Evolutionary conservation across 1,139 yeast genomes (phyloP).

Genomic region (Yamadazyma conglobata): DNA sequence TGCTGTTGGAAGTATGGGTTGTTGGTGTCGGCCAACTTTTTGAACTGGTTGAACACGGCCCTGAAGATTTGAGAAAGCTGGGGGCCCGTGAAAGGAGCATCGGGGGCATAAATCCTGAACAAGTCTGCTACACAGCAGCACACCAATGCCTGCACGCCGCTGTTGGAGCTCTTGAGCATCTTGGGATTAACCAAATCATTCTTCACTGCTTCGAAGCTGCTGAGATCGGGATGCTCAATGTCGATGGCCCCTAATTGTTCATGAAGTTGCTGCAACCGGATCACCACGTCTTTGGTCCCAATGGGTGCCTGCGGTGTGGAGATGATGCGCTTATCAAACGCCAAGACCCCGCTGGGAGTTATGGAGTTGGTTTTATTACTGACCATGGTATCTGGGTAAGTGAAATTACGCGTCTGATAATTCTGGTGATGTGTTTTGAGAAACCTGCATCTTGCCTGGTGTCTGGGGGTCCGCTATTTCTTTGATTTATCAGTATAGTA

Average conservation of each 20-base stretch:
- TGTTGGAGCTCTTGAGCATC: constrained; percentile 57
- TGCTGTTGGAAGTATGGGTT: constrained; percentile 67
- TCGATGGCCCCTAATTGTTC: constrained; percentile 60
- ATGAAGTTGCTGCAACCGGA: constrained; percentile 44
- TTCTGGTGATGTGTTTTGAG: too few relatives aligned
- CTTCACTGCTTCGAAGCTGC: constrained; percentile 43
- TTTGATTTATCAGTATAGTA: too few relatives aligned
- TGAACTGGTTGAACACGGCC: constrained; percentile 61
- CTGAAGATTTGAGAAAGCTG: constrained; percentile 63
- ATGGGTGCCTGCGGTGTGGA: constrained; percentile 55
- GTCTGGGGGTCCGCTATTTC: too few relatives aligned
- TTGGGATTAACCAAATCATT: constrained; percentile 56
- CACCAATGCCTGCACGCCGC: constrained; percentile 67
- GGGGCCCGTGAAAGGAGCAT: constrained; percentile 76
- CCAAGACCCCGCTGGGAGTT: constrained; percentile 1
- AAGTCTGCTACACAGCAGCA: constrained; percentile 79
- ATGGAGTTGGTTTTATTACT: constrained; percentile 1
- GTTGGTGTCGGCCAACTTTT: constrained; percentile 52
- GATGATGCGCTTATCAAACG: constrained; percentile 44
- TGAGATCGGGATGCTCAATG: constrained; percentile 54
- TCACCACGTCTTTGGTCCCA: constrained; percentile 54
- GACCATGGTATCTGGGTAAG: too few relatives aligned
- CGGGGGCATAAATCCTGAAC: constrained; percentile 78
- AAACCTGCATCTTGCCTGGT: too few relatives aligned
- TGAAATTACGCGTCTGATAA: too few relatives aligned